Evolutionary conservation across 2,329 filamentous ascomycete genomes (phyloP), one percentile per base, ranked within the genome.

Genomic region (Pseudogymnoascus pannorum): DNA sequence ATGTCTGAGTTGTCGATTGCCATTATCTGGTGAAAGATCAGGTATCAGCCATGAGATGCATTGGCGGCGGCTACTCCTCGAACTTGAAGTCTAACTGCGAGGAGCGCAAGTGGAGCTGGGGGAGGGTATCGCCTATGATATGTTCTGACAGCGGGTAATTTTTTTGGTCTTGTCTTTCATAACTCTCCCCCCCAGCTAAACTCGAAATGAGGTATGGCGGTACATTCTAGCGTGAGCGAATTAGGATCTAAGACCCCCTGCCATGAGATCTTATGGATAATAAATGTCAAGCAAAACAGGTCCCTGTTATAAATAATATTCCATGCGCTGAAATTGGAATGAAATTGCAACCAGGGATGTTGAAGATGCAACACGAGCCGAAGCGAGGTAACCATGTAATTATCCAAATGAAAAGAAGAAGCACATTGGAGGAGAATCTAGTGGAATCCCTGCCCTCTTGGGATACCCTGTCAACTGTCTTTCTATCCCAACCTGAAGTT

Each of bases 1-100:
- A 64, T 57, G 35, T 65, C 62, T 26, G 64, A 65, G 38, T 31
- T 60, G 36, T 62, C 64, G 35, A 54, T 31, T 16, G 59, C 59
- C 58, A 61, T 60, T n/a, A 20, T 40, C 9, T n/a, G 8, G 16
- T 40, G 36, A 20, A 40, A 18, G 36, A 20, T 40, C 16, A 2
- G 36, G 36, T 9, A 8, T 18, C 16, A 18, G 36, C 36, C 36
- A 14, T 40, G 36, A 11, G 36, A 4, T 40, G 5, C 11, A 2
- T 18, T 40, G 36, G 36, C 36, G 16, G 36, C 36, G 16, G n/a
- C 36, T 14, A 18, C n/a, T 38, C 16, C n/a, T 38, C 5, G n/a
- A 38, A 38, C 6, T 16, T 8, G 9, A n/a, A 18, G 36, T 40
- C 9, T 8, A 7, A 40, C 7, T 9, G n/a, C 36, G 36, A 20